Evolutionary conservation across 2,329 filamentous ascomycete species (phyloP), one percentile per base, ranked within the genome.

Genomic region (Huntiella bhutanensis): DNA sequence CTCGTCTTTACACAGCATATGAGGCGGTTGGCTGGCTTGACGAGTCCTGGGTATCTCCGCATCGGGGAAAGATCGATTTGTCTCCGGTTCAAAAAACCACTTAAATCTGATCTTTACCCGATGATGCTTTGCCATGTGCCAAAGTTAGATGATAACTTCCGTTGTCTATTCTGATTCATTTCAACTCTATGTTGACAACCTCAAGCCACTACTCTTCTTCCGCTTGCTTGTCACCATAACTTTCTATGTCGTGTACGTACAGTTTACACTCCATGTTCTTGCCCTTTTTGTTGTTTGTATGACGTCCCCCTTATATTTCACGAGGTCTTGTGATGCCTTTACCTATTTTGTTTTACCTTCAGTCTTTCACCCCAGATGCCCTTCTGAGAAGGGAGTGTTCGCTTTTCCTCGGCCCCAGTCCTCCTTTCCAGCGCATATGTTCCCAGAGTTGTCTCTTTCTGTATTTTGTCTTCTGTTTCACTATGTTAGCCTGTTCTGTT

Each of bases 1-100:
- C 84, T 53, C 88, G 88, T 61, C 69, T 96, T 41, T 94, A 85
- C 82, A 78, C 77, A 34, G 85, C 85, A 4, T 96, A 84, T 58
- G 82, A 94, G 43, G 80, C 77, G 55, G 82, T 91, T 34, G 82
- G 81, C 54, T 93, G 86, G 84, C 76, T 94, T 52, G 69, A 81
- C 4, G 58, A 64, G 12, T 53, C 59, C 3, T 69, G 65, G 64
- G 62, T 73, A 51, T 55, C 52, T 12, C 51, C 50, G 10, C 62
- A 57, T 50, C 32, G 62, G 16, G 62, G 55, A 32, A 35, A 46
- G 38, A 39, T 48, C 5, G 38, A 46, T 35, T 22, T 36, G 36
- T 40, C 47, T 16, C 45, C 49, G 19, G 46, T 49, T 22, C 46
- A 47, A 41, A 38, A 41, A 33, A 35, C 46, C 15, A 35, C 22